Conservation (phyloP, 768 basidiomycete species). For the Panaeolus cyanescens region DNA sequence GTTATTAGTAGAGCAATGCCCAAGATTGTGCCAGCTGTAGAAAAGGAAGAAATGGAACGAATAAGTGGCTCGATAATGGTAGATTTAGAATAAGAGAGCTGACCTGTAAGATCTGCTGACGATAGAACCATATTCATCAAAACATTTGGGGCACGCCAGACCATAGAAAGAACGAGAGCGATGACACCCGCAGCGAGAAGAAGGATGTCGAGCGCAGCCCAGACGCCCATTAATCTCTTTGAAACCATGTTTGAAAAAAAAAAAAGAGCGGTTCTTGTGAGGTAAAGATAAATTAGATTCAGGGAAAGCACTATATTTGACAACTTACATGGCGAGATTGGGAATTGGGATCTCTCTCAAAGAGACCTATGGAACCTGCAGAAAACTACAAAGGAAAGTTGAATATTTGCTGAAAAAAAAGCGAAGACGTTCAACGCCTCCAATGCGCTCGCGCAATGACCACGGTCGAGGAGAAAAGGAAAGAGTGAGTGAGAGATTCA, state of each 20-base stretch:
- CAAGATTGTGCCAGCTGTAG: slow-evolving; percentile 66
- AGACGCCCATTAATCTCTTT: slow-evolving; percentile 65
- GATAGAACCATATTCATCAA: slow-evolving; percentile 75
- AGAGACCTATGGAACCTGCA: slow-evolving; percentile 43
- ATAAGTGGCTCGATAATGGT: background rate
- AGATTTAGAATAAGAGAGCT: slow-evolving; percentile 20
- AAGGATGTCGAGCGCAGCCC: slow-evolving; percentile 70
- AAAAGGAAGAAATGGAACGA: slow-evolving; percentile 6
- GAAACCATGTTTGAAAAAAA: slow-evolving; percentile 59
- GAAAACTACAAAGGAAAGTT: slow-evolving; percentile 23
- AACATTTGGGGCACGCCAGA: slow-evolving; percentile 70
- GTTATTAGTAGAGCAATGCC: slow-evolving; percentile 70
- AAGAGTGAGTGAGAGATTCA: slow-evolving; percentile 9
- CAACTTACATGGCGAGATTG: background rate
- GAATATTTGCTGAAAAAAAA: slow-evolving; percentile 37
- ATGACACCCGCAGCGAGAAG: slow-evolving; percentile 73
- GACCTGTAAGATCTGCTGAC: slow-evolving; percentile 59
- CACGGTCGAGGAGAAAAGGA: slow-evolving; percentile 27
- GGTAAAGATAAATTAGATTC: background rate
- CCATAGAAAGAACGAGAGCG: slow-evolving; percentile 64
- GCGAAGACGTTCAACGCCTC: slow-evolving; percentile 73
- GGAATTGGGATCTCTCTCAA: slow-evolving; percentile 41
- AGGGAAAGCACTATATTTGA: background rate
- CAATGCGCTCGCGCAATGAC: slow-evolving; percentile 46
- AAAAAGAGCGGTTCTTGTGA: slow-evolving; percentile 8